phyloP scores from a whole-genome alignment of 2,329 filamentous ascomycete genomes.

The Penicillium sp. region DNA sequence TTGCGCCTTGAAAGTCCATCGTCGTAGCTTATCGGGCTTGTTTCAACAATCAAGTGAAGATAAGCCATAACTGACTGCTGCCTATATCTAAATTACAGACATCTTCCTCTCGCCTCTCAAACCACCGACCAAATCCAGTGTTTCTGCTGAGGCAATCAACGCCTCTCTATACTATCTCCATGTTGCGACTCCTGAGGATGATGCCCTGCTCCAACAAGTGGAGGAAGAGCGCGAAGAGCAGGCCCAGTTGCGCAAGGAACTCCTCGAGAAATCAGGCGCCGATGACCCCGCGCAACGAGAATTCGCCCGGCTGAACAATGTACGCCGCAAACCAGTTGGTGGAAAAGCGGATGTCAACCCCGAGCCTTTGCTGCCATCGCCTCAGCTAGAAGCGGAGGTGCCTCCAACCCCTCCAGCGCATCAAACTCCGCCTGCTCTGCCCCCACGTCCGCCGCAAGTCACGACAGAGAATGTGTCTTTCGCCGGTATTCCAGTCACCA shows the following conservation, averaged over 20 bases:
- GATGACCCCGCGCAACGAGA: conserved; percentile 26
- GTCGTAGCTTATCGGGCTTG: conserved; percentile 3
- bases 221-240: conserved; percentile 38
- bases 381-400: conserved; percentile 12
- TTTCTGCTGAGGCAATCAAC: conserved; percentile 81
- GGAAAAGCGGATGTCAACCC: conserved; percentile 10
- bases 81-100: conserved; percentile 55
- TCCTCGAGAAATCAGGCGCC: conserved; percentile 20
- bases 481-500: conserved; percentile 16
- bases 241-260: conserved; percentile 27
- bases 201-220: conserved; percentile 40
- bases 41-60: conserved; percentile 4
- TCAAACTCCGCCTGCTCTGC: conserved; percentile 20
- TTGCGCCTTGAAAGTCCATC: neutral
- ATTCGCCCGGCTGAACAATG: conserved; percentile 38
- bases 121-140: conserved; percentile 75
- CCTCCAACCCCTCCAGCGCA: conserved; percentile 22
- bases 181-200: conserved; percentile 64
- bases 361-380: conserved; percentile 1
- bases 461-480: conserved; percentile 26
- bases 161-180: conserved; percentile 91
- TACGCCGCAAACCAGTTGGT: conserved; percentile 41
- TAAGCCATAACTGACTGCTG: conserved; percentile 18
- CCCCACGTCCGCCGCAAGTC: conserved; percentile 21
- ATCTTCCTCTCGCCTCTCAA: conserved; percentile 90